These are phyloP conservation scores for Hymenoscyphus infarciens DNA, from an alignment of 2,329 filamentous ascomycete genomes.

Conservation along the genomic window DNA sequence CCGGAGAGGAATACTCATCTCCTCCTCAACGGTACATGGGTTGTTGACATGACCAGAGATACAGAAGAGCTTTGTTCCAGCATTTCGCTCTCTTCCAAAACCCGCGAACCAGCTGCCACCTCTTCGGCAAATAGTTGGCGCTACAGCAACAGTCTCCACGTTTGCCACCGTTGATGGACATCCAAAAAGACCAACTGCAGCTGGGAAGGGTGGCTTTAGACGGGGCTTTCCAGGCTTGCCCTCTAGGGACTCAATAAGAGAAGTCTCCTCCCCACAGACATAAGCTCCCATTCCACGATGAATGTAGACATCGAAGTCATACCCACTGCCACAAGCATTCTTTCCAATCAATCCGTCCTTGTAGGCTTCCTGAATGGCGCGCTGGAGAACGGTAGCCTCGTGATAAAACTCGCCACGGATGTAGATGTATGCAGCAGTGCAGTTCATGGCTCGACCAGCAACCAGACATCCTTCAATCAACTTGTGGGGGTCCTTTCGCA, in stretches of 20 bases:
- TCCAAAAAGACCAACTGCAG: conserved; percentile 93
- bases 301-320: conserved; percentile 96
- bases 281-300: conserved; percentile 98
- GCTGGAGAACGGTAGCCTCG: conserved; percentile 89
- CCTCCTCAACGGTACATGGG: conserved; percentile 95
- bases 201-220: conserved; percentile 97
- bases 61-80: conserved; percentile 96
- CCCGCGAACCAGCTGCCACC: conserved; percentile 89
- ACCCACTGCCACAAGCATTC: conserved; percentile 94
- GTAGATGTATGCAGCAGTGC: conserved; percentile 97
- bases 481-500: conserved; percentile 99
- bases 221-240: conserved; percentile 98
- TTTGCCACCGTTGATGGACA: conserved; percentile 98
- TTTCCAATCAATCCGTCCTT: conserved; percentile 92
- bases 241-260: conserved; percentile 95
- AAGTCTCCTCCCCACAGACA: conserved; percentile 97
- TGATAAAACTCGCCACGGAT: conserved; percentile 98
- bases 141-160: conserved; percentile 93
- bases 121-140: conserved; percentile 90
- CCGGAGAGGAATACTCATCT: conserved; percentile 95
- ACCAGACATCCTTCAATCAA: conserved; percentile 95
- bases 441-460: conserved; percentile 97
- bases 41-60: conserved; percentile 99
- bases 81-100: conserved; percentile 94
- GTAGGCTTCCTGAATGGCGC: conserved; percentile 97